These are phyloP conservation scores for Lasiodiplodia hormozganensis DNA, from an alignment of 2,329 filamentous ascomycete species.

Conservation along the genomic window DNA sequence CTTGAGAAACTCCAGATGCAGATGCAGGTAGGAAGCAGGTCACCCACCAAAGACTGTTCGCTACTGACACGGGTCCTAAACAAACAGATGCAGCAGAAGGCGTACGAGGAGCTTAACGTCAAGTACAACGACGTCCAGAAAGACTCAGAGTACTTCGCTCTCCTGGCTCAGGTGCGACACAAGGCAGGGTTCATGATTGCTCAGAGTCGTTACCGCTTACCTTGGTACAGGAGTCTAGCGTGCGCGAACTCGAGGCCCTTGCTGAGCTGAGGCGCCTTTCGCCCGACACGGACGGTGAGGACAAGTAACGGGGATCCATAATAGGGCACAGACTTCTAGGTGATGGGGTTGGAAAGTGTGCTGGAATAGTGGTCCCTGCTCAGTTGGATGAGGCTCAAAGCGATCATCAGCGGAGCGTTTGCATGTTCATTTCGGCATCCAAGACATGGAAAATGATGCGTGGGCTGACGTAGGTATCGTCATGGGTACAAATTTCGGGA, in stretches of 20 bases:
- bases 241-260: background rate
- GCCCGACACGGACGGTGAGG: background rate
- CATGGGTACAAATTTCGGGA: slow-evolving; percentile 4
- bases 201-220: background rate
- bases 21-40: background rate
- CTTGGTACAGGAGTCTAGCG: background rate
- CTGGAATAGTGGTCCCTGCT: background rate
- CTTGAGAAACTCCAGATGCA: background rate
- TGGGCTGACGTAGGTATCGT: background rate
- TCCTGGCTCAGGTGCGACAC: background rate
- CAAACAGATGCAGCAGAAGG: background rate
- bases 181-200: background rate
- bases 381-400: background rate
- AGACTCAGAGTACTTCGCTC: background rate
- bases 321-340: background rate
- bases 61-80: background rate
- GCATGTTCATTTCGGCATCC: too few relatives aligned
- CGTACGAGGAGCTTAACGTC: background rate
- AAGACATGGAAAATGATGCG: background rate
- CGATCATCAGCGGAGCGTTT: background rate
- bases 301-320: background rate
- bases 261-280: background rate
- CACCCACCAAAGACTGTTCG: too few relatives aligned
- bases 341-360: background rate
- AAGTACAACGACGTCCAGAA: slow-evolving; percentile 2